phyloP scores from a whole-genome alignment of 768 basidiomycete genomes.

The Leccinellum albellum region DNA sequence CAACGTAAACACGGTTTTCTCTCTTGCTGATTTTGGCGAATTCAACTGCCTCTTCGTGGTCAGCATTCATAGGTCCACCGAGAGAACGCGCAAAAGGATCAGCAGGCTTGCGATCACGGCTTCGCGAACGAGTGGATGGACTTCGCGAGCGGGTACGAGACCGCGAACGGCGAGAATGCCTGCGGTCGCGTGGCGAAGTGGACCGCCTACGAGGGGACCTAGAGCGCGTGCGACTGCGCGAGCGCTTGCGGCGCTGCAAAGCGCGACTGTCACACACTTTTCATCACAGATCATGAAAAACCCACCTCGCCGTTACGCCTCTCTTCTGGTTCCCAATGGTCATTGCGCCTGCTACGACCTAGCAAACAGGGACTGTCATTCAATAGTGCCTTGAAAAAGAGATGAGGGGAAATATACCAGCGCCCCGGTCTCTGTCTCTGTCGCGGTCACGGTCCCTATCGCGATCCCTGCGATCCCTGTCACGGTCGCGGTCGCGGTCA shows the following conservation, averaged over 20 bases:
- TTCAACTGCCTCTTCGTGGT: conserved; percentile 90
- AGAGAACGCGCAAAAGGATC: conserved; percentile 77
- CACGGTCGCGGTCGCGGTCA: conserved; percentile 34
- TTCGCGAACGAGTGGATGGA: conserved; percentile 47
- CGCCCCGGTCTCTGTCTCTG: conserved; percentile 45
- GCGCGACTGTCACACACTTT: background rate
- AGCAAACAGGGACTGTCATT: conserved; percentile 7
- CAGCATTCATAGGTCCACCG: conserved; percentile 86
- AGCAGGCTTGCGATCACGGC: conserved; percentile 55
- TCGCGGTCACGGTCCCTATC: conserved; percentile 39
- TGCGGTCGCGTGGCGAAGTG: conserved; percentile 51
- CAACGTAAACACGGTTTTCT: conserved; percentile 98
- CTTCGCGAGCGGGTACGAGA: conserved; percentile 61
- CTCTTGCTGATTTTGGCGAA: conserved; percentile 95
- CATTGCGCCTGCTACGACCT: conserved; percentile 49
- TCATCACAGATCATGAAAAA: background rate
- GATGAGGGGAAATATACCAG: conserved; percentile 37
- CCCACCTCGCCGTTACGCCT: conserved; percentile 71
- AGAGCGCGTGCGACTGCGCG: conserved; percentile 62
- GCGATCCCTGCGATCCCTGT: conserved; percentile 41
- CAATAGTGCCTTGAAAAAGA: background rate
- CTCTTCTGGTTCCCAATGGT: conserved; percentile 86
- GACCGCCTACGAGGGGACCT: conserved; percentile 67
- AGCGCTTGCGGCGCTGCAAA: conserved; percentile 62
- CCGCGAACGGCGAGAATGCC: conserved; percentile 57